A percentile compares a stretch with the other conserved stretches of the same genome.
These are phyloP conservation scores for Neofusicoccum cordaticola DNA, from an alignment of 2,329 filamentous ascomycete genomes.

Conservation along the genomic window DNA sequence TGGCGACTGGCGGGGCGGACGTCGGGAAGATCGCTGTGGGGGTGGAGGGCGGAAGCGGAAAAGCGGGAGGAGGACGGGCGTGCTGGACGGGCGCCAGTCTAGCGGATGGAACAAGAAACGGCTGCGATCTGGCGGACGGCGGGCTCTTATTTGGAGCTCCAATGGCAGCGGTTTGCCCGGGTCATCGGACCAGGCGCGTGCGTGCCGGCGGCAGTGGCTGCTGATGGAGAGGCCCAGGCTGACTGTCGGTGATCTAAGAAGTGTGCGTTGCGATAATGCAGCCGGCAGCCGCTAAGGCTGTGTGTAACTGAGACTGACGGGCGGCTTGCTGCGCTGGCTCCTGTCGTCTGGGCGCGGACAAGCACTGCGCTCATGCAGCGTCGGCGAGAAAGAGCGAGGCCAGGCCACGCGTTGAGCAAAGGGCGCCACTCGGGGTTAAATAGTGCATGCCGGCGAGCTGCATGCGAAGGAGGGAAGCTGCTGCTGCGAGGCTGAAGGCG, in stretches of 20 bases:
- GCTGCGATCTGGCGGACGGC: not conserved
- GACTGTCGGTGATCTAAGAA: not conserved
- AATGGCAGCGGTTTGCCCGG: not conserved
- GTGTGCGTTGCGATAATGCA: not conserved
- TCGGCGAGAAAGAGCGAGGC: not conserved
- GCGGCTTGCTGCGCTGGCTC: constrained; percentile 5
- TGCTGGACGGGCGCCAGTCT: not conserved
- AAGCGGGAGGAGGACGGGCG: not conserved
- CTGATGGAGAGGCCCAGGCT: not conserved
- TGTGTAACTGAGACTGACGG: not conserved
- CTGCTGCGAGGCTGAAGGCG: not conserved
- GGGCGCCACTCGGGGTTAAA: not conserved
- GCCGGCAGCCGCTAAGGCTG: not conserved
- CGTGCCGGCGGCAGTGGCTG: constrained; percentile 1
- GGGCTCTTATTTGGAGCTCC: not conserved
- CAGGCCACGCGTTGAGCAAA: not conserved
- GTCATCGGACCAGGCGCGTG: constrained; percentile 4
- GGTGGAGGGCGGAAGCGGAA: constrained; percentile 1
- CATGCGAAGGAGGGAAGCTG: not conserved
- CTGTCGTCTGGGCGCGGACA: not conserved
- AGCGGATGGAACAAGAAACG: not conserved
- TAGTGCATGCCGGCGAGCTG: not conserved
- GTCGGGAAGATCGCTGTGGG: constrained; percentile 3
- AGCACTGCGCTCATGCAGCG: too few relatives aligned
- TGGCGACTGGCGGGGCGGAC: not conserved